These are phyloP conservation scores for Oxyria digyna DNA, from an alignment of 148 eudicot species.

Conservation along the genomic window DNA sequence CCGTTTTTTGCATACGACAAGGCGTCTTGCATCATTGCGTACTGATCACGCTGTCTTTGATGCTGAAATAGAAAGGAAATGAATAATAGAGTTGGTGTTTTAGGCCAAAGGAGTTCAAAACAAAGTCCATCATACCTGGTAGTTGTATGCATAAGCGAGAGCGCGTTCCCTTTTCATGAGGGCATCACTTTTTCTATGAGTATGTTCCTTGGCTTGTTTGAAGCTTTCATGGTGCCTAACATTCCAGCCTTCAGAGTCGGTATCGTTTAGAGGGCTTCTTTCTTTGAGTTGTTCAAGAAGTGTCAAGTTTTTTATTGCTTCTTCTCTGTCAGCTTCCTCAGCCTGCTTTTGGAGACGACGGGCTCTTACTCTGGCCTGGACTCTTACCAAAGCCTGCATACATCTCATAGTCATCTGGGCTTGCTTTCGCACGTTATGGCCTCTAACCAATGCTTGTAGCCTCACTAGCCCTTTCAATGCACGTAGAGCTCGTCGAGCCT, in stretches of 20 bases:
- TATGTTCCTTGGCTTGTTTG: not conserved
- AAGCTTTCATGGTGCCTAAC: not conserved
- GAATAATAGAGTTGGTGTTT: too few species aligned
- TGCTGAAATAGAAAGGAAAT: not conserved
- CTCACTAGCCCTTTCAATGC: conserved; percentile 82
- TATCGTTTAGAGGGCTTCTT: not conserved
- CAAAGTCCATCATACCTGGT: not conserved
- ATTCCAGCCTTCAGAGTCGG: not conserved
- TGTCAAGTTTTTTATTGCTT: not conserved
- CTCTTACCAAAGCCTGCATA: conserved; percentile 67
- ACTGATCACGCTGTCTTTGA: not conserved
- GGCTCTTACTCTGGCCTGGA: conserved; percentile 48
- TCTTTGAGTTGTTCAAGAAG: not conserved
- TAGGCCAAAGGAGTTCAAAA: not conserved
- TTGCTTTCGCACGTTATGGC: conserved; percentile 67
- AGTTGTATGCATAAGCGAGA: conserved; percentile 11
- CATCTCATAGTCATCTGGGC: conserved; percentile 57
- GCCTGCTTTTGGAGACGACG: conserved; percentile 22
- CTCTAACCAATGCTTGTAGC: conserved; percentile 83
- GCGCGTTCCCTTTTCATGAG: conserved; percentile 8
- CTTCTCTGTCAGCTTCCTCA: conserved; percentile 2
- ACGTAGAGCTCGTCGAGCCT: conserved; percentile 77
- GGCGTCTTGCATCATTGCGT: conserved; percentile 1
- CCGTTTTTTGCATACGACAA: not conserved
- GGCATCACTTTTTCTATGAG: not conserved